Conservation (phyloP, 352 stramenopile genomes). For the Thalassiosira hispida region DNA sequence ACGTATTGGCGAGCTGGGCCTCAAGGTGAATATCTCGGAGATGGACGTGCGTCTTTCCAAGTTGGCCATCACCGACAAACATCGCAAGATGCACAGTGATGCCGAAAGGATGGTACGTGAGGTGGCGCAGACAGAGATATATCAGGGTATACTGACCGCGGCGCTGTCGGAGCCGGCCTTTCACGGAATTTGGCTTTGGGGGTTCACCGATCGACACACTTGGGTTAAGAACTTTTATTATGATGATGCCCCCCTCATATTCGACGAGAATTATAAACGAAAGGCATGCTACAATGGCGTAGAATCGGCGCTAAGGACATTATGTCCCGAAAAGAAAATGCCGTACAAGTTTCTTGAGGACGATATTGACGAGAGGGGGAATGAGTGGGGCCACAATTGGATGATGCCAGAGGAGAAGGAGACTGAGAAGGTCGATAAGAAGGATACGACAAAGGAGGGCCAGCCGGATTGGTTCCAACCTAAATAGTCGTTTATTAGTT, state of each 20-base stretch:
- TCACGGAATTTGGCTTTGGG: slow-evolving; percentile 86
- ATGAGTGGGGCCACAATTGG: slow-evolving; percentile 75
- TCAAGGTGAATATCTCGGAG: slow-evolving; percentile 87
- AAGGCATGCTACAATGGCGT: slow-evolving; percentile 76
- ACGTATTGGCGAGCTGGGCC: slow-evolving; percentile 80
- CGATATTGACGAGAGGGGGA: slow-evolving; percentile 62
- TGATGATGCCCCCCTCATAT: slow-evolving; percentile 78
- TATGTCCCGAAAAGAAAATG: slow-evolving; percentile 56
- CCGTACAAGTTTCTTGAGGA: slow-evolving; percentile 45
- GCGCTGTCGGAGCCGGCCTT: slow-evolving; percentile 81
- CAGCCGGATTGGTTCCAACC: slow-evolving; percentile 52
- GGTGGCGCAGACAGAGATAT: slow-evolving; percentile 81
- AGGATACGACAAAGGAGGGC: slow-evolving; percentile 47
- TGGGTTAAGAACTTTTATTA: slow-evolving; percentile 85
- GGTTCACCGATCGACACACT: slow-evolving; percentile 84
- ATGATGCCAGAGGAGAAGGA: slow-evolving; percentile 61
- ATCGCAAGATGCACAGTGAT: slow-evolving; percentile 1
- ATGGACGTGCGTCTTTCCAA: slow-evolving; percentile 85
- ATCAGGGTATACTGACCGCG: slow-evolving; percentile 82
- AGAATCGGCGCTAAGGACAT: slow-evolving; percentile 63
- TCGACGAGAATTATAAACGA: slow-evolving; percentile 75
- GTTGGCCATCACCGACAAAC: slow-evolving; percentile 8
- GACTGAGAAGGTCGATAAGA: slow-evolving; percentile 13
- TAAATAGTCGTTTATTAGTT: no score
- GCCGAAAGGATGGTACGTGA: slow-evolving; percentile 34